Evolutionary conservation across 2,329 filamentous ascomycete species (phyloP), one percentile per base, ranked within the genome.

Genomic region (Nectriaceae sp.): DNA sequence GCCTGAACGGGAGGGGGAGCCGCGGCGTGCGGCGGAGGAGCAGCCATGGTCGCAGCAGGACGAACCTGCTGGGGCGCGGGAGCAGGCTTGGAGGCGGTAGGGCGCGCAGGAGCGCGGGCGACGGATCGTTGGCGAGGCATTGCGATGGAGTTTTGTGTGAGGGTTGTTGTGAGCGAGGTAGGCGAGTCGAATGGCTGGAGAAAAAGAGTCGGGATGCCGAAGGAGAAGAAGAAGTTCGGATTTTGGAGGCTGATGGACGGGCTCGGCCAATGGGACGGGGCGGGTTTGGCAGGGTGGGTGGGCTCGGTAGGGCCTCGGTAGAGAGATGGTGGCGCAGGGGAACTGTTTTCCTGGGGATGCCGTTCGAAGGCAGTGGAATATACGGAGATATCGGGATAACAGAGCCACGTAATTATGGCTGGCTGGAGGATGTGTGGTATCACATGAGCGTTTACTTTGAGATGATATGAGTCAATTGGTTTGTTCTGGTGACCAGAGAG

Each of bases 101-200:
- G 88, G 65, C 88, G 85, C 56, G 82, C 70, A 54, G 84, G 83
- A 59, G 84, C 80, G 68, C 82, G 78, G 66, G 75, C 82, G 73
- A 80, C 77, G 73, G 87, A 83, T 70, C 85, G 82, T 79, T 89
- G 84, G 75, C 89, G 89, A 87, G 89, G 75, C 89, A 93, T 93
- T 42, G 18, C 53, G 56, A 43, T 11, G 42, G 22, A 50, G 20
- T 11, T 52, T 21, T 56, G 54, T 50, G 70, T 43, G 42, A 21
- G 40, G 41, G 24, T 50, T n/a, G 35, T 49, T 53, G 47, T 50
- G 54, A 57, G 58, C 54, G 56, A 61, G 50, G 53, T 56, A 58
- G 59, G 54, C 56, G 57, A 33, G 57, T 59, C 62, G 61, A 64
- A 66, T 53, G 56, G 57, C 54, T 49, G 59, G 42, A 44, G 40